A percentile compares a stretch with the other conserved stretches of the same genome.
Conservation (phyloP, 129 eudicot genomes). For the Artemisia tridentata region DNA sequence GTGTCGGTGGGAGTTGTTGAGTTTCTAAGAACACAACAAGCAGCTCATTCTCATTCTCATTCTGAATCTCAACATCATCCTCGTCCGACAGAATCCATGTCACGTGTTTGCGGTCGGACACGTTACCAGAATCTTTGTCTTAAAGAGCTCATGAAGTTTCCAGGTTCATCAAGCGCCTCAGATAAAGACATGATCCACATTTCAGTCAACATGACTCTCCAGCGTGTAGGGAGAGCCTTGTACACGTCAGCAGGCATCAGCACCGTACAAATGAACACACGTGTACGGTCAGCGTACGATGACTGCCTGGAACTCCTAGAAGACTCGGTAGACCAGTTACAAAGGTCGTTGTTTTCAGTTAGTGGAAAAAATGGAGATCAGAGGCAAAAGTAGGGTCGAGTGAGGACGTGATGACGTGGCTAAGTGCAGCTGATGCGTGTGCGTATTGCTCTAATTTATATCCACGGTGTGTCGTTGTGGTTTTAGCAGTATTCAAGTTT, state of each 20-base stretch:
- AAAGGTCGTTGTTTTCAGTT: slow-evolving; percentile 53
- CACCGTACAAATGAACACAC: slow-evolving; percentile 48
- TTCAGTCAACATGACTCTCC: slow-evolving; percentile 77
- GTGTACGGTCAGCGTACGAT: slow-evolving; percentile 66
- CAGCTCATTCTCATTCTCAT: too few relatives aligned
- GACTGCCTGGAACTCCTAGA: slow-evolving; percentile 81
- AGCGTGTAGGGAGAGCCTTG: slow-evolving; percentile 58
- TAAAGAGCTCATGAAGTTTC: slow-evolving; percentile 56
- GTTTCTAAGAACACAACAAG: slow-evolving; percentile 28
- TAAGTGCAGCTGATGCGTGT: too few relatives aligned
- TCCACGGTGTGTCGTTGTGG: too few relatives aligned
- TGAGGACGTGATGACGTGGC: slow-evolving; percentile 92
- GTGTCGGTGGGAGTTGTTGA: slow-evolving; percentile 42
- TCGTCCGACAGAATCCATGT: slow-evolving; percentile 64
- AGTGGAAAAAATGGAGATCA: slow-evolving; percentile 8
- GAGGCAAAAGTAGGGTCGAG: slow-evolving; percentile 35
- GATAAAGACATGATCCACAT: slow-evolving; percentile 78
- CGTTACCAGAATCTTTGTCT: slow-evolving; percentile 65
- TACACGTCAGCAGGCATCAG: slow-evolving; percentile 49
- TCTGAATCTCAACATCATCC: slow-evolving; percentile 22
- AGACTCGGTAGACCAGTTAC: slow-evolving; percentile 72
- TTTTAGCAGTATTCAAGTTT: too few relatives aligned
- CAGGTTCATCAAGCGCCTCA: slow-evolving; percentile 70
- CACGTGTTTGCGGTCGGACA: slow-evolving; percentile 63
- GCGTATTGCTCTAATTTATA: too few relatives aligned